Base-by-base conservation (phyloP, 805 yeast species). In the Candida sphagnicola region DNA sequence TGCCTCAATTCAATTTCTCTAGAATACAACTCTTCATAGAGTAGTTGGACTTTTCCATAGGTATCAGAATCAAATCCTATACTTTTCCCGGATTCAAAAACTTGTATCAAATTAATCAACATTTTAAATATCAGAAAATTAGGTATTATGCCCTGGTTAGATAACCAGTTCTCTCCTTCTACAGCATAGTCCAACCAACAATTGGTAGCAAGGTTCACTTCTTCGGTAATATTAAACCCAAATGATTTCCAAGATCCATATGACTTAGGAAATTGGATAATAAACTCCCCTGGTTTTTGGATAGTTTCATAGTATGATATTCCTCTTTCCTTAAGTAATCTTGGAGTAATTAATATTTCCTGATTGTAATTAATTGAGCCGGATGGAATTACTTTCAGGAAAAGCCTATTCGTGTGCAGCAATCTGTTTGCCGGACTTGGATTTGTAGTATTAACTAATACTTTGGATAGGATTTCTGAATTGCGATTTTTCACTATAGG, bases 231-330 rank as follows among this genome's bases (percentile, higher is more conserved):
- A 30, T 70, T 70, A 36, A 77, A 67, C 0, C 88, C 89, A 12
- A 76, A 53, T 0, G 82, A 76, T 3, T 80, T 51, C 4, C 55
- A 59, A 11, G 78, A 55, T 1, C 81, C 62, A 50, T 76, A 82
- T 0, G 75, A 51, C 39, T 68, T 66, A 0, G 90, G 88, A 45
- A 61, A 78, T 40, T 72, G 78, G 41, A 82, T 61, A 4, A 84
- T 59, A 39, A 70, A 67, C 25, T 83, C 85, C 1, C 86, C 85
- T 0, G 82, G 78, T 28, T 64, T 65, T 52, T 83, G 90, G n/a
- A 68, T 53, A 0, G 75, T 59, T 4, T 73, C 68, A 31, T 66
- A 60, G 18, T 65, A 73, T 4, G 53, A 59, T 14, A 83, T 79
- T 0, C 80, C 82, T 23, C 69, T 48, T 15, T 62, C 57, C n/a